Evolutionary conservation across 2,329 filamentous ascomycete genomes (phyloP), one percentile per base, ranked within the genome.

Genomic region (Cordyceps pruinosa): DNA sequence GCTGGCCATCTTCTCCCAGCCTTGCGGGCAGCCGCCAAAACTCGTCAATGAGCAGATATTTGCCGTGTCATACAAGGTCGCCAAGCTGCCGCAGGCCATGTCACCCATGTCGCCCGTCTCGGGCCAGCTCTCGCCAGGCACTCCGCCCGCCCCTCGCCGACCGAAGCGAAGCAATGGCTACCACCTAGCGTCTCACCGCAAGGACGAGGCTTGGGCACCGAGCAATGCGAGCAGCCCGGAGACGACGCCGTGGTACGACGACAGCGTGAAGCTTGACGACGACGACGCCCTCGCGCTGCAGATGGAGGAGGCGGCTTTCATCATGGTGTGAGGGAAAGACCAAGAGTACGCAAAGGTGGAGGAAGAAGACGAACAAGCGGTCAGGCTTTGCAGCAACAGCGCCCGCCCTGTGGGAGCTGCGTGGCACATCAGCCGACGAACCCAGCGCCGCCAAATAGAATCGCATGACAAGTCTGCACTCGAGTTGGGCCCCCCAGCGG

Each of bases 81-180:
- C 39, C 34, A 55, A 41, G 44, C 45, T 58, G 15, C 39, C 57
- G 25, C 50, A 44, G 7, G 35, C 48, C 25, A 28, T 39, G 39
- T 53, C 45, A 7, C 51, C 57, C 35, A 32, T 46, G 12, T 54
- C 49, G 8, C 46, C 57, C 3, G 13, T 39, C 6, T 46, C 37
- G 10, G 48, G 35, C 9, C 49, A 48, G 23, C 26, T 41, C 25
- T 58, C 57, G 28, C 3, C 37, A 39, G 21, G 15, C 37, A 32
- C 49, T 5, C 25, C 50, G 12, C 35, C 51, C 1, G 57, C 26
- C 2, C 37, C 50, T 15, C 28, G 49, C 5, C 57, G 57, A 5
- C 57, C 57, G 35, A 58, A 48, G 30, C 49, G 57, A 19, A 41
- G 50, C 21, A 58, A 58, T 3, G 57, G 44, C 4, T 55, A 54